Evolutionary conservation across 2,329 filamentous ascomycete genomes (phyloP), one percentile per base, ranked within the genome.

Genomic region (Fusarium sp.): DNA sequence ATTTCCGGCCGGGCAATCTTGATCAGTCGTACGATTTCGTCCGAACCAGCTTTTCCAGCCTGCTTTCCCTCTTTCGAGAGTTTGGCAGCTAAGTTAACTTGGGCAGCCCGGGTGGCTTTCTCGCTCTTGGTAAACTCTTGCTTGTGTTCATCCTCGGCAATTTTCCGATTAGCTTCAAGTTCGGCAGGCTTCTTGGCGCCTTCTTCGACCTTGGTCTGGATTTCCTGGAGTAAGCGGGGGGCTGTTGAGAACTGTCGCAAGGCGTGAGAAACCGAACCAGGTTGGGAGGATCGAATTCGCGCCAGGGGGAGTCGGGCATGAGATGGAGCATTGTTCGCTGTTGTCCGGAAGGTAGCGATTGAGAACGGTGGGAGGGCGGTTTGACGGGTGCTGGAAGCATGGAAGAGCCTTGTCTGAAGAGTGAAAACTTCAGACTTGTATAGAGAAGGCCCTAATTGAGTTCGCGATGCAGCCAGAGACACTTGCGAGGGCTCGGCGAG

Each of bases 1-100:
- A 92, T 82, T 82, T 99, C 96, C 5, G 95, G 95, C 58, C 88
- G 87, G 15, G 96, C 96, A 77, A 99, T 96, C 80, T 91, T 94
- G 79, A 99, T 86, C 75, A 99, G 83, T 54, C 96, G 89, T 90
- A 90, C 92, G 73, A 98, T 89, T 81, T 99, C 96, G 15, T 83
- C 84, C 68, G 90, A 84, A 12, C 92, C 91, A 24, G 92, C 89
- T 65, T 83, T 85, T 22, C 83, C 82, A 46, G 83, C 78, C 9
- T 81, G 78, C 73, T 89, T 90, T 22, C 92, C 91, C 70, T 97
- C 93, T 78, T 94, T 97, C 47, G 92, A 94, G 52, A 99, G 84
- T 71, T 92, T 93, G 16, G 96, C 96, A 69, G 91, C 91, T 74
- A 98, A 84, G 78, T 99, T 97, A 73, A 99, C 86, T 77, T 98